Evolutionary conservation across 1,139 yeast species (phyloP).

Genomic region (Groenewaldozyma sp.): DNA sequence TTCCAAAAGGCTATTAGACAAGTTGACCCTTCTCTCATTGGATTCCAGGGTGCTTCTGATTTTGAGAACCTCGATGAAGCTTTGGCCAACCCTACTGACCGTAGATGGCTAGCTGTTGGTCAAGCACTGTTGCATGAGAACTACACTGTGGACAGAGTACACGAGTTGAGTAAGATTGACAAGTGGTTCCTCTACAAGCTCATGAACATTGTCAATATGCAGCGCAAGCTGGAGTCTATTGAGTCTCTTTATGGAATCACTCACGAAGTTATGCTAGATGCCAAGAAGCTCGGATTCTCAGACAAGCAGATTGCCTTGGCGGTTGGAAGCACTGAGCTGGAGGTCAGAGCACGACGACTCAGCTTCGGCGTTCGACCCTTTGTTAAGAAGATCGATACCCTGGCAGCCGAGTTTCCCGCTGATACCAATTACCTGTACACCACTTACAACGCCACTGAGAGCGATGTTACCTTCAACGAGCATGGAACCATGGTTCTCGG

Average conservation of each 20-base stretch:
- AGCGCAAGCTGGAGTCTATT: conserved; percentile 62
- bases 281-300: conserved; percentile 91
- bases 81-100: conserved; percentile 86
- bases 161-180: conserved; percentile 84
- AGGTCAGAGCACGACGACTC: conserved; percentile 73
- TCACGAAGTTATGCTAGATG: conserved; percentile 60
- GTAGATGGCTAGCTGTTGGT: conserved; percentile 97
- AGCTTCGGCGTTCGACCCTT: conserved; percentile 75
- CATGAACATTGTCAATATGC: conserved; percentile 83
- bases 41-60: conserved; percentile 77
- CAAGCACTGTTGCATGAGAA: conserved; percentile 87
- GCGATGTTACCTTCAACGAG: conserved; percentile 79
- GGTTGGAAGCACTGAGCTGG: conserved; percentile 60
- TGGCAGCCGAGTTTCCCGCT: conserved; percentile 99
- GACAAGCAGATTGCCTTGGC: conserved; percentile 85
- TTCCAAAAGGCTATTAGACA: conserved; percentile 97
- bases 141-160: conserved; percentile 85
- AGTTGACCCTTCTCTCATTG: conserved; percentile 83
- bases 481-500: conserved; percentile 93
- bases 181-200: conserved; percentile 93
- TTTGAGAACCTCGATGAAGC: conserved; percentile 74
- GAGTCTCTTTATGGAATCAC: conserved; percentile 52
- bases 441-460: conserved; percentile 83
- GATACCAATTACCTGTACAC: conserved; percentile 91
- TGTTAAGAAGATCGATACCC: conserved; percentile 92